Evolutionary conservation across 1,139 yeast species (phyloP), one percentile per base, ranked within the genome.

Genomic region (Yamadazyma diospyri): DNA sequence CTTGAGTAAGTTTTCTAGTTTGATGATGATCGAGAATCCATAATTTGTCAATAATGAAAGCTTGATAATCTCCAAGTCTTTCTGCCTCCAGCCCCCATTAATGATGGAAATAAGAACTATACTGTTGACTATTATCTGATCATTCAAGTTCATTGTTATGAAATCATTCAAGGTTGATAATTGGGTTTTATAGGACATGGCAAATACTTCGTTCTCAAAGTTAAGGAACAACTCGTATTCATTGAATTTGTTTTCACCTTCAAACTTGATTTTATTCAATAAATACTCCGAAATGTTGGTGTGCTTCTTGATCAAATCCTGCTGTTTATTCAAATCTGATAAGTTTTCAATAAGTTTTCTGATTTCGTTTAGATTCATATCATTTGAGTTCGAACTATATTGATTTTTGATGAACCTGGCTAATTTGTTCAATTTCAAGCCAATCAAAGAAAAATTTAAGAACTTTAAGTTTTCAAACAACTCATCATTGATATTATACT

Each of bases 391-490:
- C 21, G 71, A 62, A 38, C 80, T 86, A 49, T 79, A 85, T 47
- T 81, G 81, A 6, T 66, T 62, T 53, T 88, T 95, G 27, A 89
- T 64, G 30, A 69, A 63, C 41, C 78, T 78, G 0, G 97, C 97
- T 39, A 80, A 64, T 25, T 65, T 59, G 53, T 87, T 88, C 28
- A 92, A 67, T 22, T 72, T 69, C 12, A 77, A 72, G 2, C 97
- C 97, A 23, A 89, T 81, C 13, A 80, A 71, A 1, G 94, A 83
- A 56, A 92, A 89, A 48, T 88, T 88, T 37, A 78, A 61, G 50
- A 79, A 77, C 43, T 78, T 73, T 15, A 88, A 63, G 12, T 72
- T 65, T 12, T 64, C 55, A 55, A 61, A 51, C 43, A 62, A 38
- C 46, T 58, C 53, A 16, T 25, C 28, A 16, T 25, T 13, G 2